Evolutionary conservation across 371 early-diverging fungal species (phyloP).

Genomic region (Actinomortierella wolfii): DNA sequence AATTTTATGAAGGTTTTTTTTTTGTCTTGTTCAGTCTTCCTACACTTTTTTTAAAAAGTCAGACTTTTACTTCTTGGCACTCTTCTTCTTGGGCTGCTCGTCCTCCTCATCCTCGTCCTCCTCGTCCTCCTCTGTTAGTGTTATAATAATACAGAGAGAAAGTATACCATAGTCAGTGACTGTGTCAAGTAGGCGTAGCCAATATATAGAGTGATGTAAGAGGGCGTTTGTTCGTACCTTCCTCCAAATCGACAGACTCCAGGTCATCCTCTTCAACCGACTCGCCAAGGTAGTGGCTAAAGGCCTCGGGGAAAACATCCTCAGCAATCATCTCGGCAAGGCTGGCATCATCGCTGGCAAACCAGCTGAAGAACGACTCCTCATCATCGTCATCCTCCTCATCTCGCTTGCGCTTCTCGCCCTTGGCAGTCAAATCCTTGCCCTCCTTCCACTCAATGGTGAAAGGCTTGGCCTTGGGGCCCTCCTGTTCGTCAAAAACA

Average conservation of each 20-base stretch:
- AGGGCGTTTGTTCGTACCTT: too few relatives aligned
- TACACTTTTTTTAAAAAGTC: too few relatives aligned
- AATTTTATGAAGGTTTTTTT: background rate
- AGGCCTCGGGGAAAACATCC: constrained; percentile 45
- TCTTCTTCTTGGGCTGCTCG: constrained; percentile 41
- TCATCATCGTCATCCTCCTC: constrained; percentile 46
- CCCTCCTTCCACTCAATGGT: constrained; percentile 58
- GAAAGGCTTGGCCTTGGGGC: constrained; percentile 41
- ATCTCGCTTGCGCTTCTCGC: constrained; percentile 54
- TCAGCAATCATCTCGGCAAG: constrained; percentile 42
- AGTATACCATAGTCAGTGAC: constrained; percentile 9
- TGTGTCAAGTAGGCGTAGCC: too few relatives aligned
- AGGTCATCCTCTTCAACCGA: constrained; percentile 18
- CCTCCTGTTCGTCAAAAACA: constrained; percentile 49
- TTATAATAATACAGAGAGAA: background rate
- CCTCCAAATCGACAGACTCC: constrained; percentile 32
- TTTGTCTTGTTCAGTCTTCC: background rate
- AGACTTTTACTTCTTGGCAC: constrained; percentile 46
- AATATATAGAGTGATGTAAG: too few relatives aligned
- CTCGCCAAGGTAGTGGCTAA: constrained; percentile 17
- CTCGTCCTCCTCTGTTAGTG: constrained; percentile 14
- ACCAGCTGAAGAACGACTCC: constrained; percentile 55
- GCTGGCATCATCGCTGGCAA: constrained; percentile 48
- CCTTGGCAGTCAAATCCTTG: constrained; percentile 45
- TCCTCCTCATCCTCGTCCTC: constrained; percentile 38